These are phyloP conservation scores for Macadamia tetraphylla DNA, from an alignment of 164 flowering plant species.

Conservation along the genomic window DNA sequence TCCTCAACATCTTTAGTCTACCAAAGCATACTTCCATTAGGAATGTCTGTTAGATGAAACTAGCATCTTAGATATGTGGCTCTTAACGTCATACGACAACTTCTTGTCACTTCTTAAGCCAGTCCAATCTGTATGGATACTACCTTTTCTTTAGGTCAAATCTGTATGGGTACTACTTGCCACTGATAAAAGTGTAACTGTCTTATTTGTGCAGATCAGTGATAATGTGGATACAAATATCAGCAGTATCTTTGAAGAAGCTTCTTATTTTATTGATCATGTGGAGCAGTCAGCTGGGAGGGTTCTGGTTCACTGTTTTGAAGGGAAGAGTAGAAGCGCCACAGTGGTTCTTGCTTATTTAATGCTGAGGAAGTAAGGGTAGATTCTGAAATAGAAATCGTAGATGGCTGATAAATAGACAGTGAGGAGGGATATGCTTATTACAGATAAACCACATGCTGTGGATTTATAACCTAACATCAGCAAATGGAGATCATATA, in stretches of 20 bases:
- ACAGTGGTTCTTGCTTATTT: slow-evolving; percentile 88
- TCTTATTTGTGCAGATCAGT: slow-evolving; percentile 42
- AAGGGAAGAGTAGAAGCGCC: slow-evolving; percentile 95
- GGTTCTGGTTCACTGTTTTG: slow-evolving; percentile 95
- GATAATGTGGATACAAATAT: slow-evolving; percentile 78
- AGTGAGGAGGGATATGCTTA: too few relatives aligned
- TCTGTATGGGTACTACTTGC: neutral
- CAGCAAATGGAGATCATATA: too few relatives aligned
- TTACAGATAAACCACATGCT: too few relatives aligned
- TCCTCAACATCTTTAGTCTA: too few relatives aligned
- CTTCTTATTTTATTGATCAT: slow-evolving; percentile 59
- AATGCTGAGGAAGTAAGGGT: slow-evolving; percentile 81
- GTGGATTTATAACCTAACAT: too few relatives aligned
- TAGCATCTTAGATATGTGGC: too few relatives aligned
- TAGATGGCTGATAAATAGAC: too few relatives aligned
- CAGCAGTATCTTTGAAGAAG: slow-evolving; percentile 70
- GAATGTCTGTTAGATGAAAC: too few relatives aligned
- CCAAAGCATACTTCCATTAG: too few relatives aligned
- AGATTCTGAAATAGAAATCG: neutral
- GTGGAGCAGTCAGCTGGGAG: slow-evolving; percentile 67
- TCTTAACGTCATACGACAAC: too few relatives aligned
- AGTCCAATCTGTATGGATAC: neutral
- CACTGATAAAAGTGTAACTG: neutral
- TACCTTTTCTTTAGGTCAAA: too few relatives aligned
- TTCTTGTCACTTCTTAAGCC: neutral